Evolutionary conservation across 768 basidiomycete species (phyloP), one percentile per base, ranked within the genome.

Genomic region (Pisolithus microcarpus): DNA sequence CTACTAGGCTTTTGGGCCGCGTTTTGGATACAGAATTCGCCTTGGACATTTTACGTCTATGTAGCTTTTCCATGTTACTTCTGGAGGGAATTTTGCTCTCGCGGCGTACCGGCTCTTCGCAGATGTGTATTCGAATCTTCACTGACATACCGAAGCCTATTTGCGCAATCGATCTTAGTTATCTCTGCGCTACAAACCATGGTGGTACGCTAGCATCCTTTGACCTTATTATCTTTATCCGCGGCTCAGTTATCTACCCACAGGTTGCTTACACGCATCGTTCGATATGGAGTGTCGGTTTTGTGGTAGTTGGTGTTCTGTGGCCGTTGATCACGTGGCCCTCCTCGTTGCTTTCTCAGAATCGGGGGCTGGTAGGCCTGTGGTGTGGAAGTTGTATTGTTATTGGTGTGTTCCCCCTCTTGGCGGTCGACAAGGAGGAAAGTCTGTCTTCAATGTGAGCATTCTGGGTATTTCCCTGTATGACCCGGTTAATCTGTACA

Each of bases 41-140:
- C 88, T 0, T 78, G 74, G 76, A 80, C 81, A 4, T 87, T 88
- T 59, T 91, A 85, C 60, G 51, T 87, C 38, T 93, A 93, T 59
- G 74, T 82, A 34, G 62, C 75, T 4, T 91, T 91, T 54, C 87
- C 90, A 0, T 75, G 78, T 30, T 90, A 80, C 67, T 91, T 91
- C 64, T 89, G 87, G 87, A 72, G 73, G 30, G 78, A 76, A 48
- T 79, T 81, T 37, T 58, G 7, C 36, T n/a, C 58, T n/a, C 54
- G 46, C 36, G 68, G 65, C n/a, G 21, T 46, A 24, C 60, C 64
- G 4, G 43, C 51, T 28, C 19, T 63, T 19, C 23, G 54, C 24
- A 49, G 37, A 11, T 50, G 28, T 7, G 26, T 62, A 23, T 56
- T 51, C 6, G 52, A 53, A 31, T 61, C 65, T 19, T 57, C 65